These are phyloP conservation scores for Citrus medica DNA, from an alignment of 345 rosid species.

Conservation along the genomic window DNA sequence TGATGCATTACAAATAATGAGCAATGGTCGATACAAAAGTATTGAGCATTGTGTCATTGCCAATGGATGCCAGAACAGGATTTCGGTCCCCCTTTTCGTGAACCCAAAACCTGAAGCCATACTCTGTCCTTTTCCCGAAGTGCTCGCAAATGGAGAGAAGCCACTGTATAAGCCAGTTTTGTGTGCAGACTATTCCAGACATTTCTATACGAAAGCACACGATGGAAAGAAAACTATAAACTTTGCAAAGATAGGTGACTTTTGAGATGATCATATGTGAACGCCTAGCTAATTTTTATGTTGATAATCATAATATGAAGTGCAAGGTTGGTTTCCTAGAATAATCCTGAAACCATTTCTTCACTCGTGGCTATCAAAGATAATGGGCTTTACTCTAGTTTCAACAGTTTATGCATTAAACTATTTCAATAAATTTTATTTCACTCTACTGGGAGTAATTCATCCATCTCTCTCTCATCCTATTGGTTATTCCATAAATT, in stretches of 20 bases:
- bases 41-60: constrained; percentile 18
- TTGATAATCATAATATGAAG: too few relatives aligned
- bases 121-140: not conserved
- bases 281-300: not conserved
- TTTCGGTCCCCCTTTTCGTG: constrained; percentile 22
- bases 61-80: constrained; percentile 8
- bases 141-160: constrained; percentile 11
- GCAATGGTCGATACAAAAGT: constrained; percentile 25
- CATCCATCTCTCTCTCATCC: too few relatives aligned
- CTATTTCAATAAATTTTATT: too few relatives aligned
- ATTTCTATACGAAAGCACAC: constrained; percentile 33
- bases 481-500: too few relatives aligned
- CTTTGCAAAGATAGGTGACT: constrained; percentile 9
- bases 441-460: too few relatives aligned
- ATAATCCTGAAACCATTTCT: too few relatives aligned
- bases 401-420: too few relatives aligned
- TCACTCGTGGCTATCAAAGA: too few relatives aligned
- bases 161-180: constrained; percentile 19
- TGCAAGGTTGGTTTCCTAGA: too few relatives aligned
- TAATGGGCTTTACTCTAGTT: too few relatives aligned
- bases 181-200: constrained; percentile 30
- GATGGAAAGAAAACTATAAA: constrained; percentile 20
- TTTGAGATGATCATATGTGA: not conserved
- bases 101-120: constrained; percentile 11
- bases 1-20: constrained; percentile 22